phyloP scores from a whole-genome alignment of 169 alveolate species.

The Plasmodium ovale region DNA sequence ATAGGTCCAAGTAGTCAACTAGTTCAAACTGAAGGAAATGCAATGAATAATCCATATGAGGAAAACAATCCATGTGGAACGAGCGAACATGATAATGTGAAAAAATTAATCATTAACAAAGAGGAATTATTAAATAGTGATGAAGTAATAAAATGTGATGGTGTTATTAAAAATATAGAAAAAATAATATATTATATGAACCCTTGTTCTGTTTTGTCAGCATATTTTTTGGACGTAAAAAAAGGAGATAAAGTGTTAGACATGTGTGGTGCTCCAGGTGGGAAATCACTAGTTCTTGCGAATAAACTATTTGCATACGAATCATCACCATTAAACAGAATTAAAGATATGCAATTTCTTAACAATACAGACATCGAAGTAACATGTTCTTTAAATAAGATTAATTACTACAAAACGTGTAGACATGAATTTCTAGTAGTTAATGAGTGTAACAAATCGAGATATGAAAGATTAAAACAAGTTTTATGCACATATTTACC shows the following conservation, averaged over 20 bases:
- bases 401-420: slow-evolving; percentile 27
- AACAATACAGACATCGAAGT: slow-evolving; percentile 55
- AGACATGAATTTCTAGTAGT: slow-evolving; percentile 76
- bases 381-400: slow-evolving; percentile 52
- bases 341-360: slow-evolving; percentile 49
- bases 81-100: neutral
- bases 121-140: slow-evolving; percentile 25
- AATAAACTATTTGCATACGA: slow-evolving; percentile 66
- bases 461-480: slow-evolving; percentile 78
- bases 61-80: neutral
- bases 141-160: slow-evolving; percentile 39
- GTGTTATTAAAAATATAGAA: slow-evolving; percentile 13
- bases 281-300: slow-evolving; percentile 86
- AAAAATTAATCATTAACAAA: slow-evolving; percentile 35
- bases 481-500: slow-evolving; percentile 79
- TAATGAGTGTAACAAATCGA: slow-evolving; percentile 77
- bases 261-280: slow-evolving; percentile 92
- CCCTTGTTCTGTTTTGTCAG: slow-evolving; percentile 76
- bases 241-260: slow-evolving; percentile 86
- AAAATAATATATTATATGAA: slow-evolving; percentile 38
- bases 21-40: neutral
- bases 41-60: neutral
- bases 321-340: slow-evolving; percentile 50
- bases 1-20: no score
- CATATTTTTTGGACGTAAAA: slow-evolving; percentile 75